phyloP scores from a whole-genome alignment of 345 rosid species.

The Eucalyptus cloeziana region DNA sequence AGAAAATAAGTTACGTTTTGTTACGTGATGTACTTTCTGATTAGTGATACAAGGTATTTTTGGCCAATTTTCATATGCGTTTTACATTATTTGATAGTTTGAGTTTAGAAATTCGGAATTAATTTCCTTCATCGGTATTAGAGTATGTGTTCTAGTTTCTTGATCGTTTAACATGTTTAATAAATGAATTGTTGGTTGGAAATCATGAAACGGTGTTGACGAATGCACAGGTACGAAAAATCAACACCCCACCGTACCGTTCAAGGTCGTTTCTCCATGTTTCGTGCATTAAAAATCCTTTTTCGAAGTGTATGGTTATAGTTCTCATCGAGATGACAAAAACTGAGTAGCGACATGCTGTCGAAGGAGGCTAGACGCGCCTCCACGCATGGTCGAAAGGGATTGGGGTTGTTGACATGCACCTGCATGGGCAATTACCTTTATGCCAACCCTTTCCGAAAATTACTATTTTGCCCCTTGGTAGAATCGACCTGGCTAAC shows the following conservation, averaged over 20 bases:
- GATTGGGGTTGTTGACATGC: fast-evolving
- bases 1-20: fast-evolving
- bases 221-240: fast-evolving
- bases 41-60: fast-evolving
- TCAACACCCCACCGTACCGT: fast-evolving
- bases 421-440: fast-evolving
- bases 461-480: fast-evolving
- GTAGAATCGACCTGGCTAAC: fast-evolving
- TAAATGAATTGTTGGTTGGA: too few relatives aligned
- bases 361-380: fast-evolving
- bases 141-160: too few relatives aligned
- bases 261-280: fast-evolving
- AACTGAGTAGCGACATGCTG: fast-evolving
- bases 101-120: neutral
- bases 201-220: fast-evolving
- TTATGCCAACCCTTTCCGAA: too few relatives aligned
- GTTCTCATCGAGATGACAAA: too few relatives aligned
- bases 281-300: too few relatives aligned
- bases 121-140: too few relatives aligned
- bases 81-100: fast-evolving
- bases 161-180: too few relatives aligned
- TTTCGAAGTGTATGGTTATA: too few relatives aligned
- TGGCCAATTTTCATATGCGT: fast-evolving
- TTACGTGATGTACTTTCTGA: too few relatives aligned
- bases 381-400: fast-evolving